A percentile compares a stretch with the other conserved stretches of the same genome.
These are phyloP conservation scores for Saksenaea vasiformis DNA, from an alignment of 371 early-diverging fungal genomes.

Conservation along the genomic window DNA sequence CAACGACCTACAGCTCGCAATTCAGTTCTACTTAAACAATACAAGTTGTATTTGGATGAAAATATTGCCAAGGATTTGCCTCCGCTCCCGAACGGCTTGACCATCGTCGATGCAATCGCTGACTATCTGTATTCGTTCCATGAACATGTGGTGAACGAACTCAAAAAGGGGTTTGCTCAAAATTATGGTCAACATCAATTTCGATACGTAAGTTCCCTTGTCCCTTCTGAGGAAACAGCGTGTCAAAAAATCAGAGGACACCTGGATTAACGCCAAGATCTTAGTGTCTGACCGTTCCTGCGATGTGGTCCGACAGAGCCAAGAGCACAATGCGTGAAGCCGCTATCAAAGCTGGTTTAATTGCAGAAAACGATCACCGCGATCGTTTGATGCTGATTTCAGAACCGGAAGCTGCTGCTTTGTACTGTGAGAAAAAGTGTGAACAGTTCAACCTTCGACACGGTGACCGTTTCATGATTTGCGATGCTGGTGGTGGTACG, in stretches of 20 bases:
- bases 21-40: conserved; percentile 52
- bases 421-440: conserved; percentile 54
- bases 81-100: conserved; percentile 52
- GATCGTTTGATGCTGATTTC: conserved; percentile 49
- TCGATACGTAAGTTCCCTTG: conserved; percentile 35
- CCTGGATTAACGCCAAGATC: neutral
- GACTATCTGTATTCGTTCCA: conserved; percentile 58
- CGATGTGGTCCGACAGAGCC: conserved; percentile 56
- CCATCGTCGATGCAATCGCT: conserved; percentile 53
- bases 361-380: conserved; percentile 42
- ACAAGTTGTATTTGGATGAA: conserved; percentile 57
- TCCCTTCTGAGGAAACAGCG: neutral
- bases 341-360: conserved; percentile 48
- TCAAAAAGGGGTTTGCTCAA: conserved; percentile 50
- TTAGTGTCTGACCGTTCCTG: conserved; percentile 56
- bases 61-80: conserved; percentile 55
- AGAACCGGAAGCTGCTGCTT: conserved; percentile 54
- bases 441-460: conserved; percentile 50
- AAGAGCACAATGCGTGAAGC: conserved; percentile 57
- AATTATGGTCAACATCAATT: conserved; percentile 42
- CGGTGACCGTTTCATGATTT: conserved; percentile 56
- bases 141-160: conserved; percentile 50
- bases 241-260: neutral
- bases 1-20: conserved; percentile 50
- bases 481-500: conserved; percentile 53